Percentiles rank a stretch among this genome's conserved stretches.
These are phyloP conservation scores for Lactuca saligna DNA, from an alignment of 129 eudicot species.

Conservation along the genomic window DNA sequence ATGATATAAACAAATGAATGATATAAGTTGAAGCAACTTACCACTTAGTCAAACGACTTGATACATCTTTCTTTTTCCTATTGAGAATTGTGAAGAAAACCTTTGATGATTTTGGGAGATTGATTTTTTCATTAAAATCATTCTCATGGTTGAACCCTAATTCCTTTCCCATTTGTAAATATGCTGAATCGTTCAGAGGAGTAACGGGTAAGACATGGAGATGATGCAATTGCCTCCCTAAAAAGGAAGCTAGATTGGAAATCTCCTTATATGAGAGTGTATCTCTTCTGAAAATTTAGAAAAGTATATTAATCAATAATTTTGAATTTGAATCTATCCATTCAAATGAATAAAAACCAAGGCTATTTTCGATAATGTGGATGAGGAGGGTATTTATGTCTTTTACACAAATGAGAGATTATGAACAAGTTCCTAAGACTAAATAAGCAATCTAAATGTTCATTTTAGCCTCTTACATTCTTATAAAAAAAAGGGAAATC, in stretches of 20 bases:
- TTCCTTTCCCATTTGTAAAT: constrained; percentile 24
- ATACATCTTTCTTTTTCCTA: constrained; percentile 57
- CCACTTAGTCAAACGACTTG: constrained; percentile 70
- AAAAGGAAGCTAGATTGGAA: constrained; percentile 69
- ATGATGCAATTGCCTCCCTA: constrained; percentile 81
- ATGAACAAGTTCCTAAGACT: no score
- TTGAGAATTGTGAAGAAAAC: constrained; percentile 52
- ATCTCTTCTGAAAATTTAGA: constrained; percentile 61
- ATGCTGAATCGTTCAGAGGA: constrained; percentile 34
- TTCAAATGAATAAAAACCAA: no score
- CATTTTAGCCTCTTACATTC: no score
- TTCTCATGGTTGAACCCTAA: constrained; percentile 26
- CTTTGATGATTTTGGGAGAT: constrained; percentile 51
- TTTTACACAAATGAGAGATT: no score
- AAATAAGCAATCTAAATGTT: no score
- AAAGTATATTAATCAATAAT: no score
- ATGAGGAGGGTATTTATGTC: no score
- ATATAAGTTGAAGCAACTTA: constrained; percentile 22
- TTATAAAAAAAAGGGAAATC: no score
- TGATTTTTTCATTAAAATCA: constrained; percentile 22
- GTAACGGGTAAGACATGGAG: constrained; percentile 76
- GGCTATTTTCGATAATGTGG: no score
- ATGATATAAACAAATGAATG: no score
- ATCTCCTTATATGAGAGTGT: constrained; percentile 53
- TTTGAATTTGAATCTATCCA: no score